Conservation (phyloP, 2,329 filamentous ascomycete genomes). For the Pseudocercospora eumusae region DNA sequence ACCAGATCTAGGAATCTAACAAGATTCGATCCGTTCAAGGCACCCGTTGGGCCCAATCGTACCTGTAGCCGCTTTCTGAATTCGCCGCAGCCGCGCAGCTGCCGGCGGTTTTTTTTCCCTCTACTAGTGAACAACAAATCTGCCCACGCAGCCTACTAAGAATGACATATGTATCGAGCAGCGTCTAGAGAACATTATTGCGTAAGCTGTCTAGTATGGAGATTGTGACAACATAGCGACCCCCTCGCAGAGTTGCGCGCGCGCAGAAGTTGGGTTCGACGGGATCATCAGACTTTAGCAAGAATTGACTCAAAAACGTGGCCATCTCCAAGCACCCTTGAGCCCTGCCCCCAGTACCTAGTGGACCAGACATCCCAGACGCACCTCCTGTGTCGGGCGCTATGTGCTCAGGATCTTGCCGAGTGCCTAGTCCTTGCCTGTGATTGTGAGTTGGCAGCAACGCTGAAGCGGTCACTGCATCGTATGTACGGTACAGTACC, state of each 20-base stretch:
- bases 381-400: neutral
- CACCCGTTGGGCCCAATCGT: neutral
- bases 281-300: neutral
- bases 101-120: no score
- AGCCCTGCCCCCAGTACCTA: neutral
- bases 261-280: neutral
- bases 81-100: neutral
- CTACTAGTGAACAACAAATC: neutral
- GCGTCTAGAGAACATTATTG: no score
- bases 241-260: neutral
- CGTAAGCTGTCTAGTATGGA: no score
- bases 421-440: neutral
- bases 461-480: neutral
- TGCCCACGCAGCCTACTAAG: neutral
- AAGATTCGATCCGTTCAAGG: constrained; percentile 11
- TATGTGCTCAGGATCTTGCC: neutral
- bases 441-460: constrained; percentile 7
- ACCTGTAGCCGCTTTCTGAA: neutral
- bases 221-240: no score
- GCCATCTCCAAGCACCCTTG: neutral
- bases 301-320: constrained; percentile 1
- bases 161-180: no score
- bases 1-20: constrained; percentile 7
- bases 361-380: neutral
- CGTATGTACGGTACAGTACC: no score